phyloP scores from a whole-genome alignment of 2,329 filamentous ascomycete genomes.

The Arthrocladium fulminans region DNA sequence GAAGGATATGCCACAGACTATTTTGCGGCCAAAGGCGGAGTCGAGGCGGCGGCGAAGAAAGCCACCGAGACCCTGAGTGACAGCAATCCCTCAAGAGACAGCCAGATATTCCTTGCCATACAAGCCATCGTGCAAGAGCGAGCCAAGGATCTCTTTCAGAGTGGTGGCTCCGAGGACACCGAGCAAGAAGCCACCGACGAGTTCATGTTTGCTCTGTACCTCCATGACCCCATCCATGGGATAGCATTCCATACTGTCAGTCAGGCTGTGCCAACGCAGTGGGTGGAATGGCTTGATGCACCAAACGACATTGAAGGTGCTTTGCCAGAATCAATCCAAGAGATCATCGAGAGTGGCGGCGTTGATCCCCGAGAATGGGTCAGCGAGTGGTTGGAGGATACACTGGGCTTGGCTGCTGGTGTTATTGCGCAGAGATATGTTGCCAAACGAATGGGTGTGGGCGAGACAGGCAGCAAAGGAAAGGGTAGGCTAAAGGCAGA shows the following conservation, averaged over 20 bases:
- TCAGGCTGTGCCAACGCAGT: slow-evolving; percentile 72
- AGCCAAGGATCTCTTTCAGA: slow-evolving; percentile 57
- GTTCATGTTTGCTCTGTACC: slow-evolving; percentile 68
- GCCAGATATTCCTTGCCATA: slow-evolving; percentile 90
- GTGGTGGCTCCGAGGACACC: slow-evolving; percentile 29
- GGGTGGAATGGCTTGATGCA: slow-evolving; percentile 87
- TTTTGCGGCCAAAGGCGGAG: slow-evolving; percentile 66
- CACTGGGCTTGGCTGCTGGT: slow-evolving; percentile 66
- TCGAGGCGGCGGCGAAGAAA: slow-evolving; percentile 69
- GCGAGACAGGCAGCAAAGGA: slow-evolving; percentile 62
- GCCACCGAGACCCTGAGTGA: slow-evolving; percentile 73
- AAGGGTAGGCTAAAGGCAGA: slow-evolving; percentile 36
- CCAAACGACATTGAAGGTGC: slow-evolving; percentile 38
- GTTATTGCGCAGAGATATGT: slow-evolving; percentile 92
- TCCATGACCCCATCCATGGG: slow-evolving; percentile 77
- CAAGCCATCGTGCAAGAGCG: slow-evolving; percentile 67
- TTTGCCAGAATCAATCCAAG: slow-evolving; percentile 76
- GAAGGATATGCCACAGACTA: slow-evolving; percentile 82
- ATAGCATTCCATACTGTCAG: slow-evolving; percentile 79
- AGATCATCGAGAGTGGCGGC: slow-evolving; percentile 64
- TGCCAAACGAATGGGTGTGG: slow-evolving; percentile 88
- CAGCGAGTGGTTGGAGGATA: slow-evolving; percentile 92
- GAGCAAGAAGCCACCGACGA: slow-evolving; percentile 43
- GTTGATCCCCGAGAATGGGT: slow-evolving; percentile 97
- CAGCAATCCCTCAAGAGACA: slow-evolving; percentile 80